phyloP scores from a whole-genome alignment of 2,329 filamentous ascomycete genomes.

The Fusarium protoensiforme region DNA sequence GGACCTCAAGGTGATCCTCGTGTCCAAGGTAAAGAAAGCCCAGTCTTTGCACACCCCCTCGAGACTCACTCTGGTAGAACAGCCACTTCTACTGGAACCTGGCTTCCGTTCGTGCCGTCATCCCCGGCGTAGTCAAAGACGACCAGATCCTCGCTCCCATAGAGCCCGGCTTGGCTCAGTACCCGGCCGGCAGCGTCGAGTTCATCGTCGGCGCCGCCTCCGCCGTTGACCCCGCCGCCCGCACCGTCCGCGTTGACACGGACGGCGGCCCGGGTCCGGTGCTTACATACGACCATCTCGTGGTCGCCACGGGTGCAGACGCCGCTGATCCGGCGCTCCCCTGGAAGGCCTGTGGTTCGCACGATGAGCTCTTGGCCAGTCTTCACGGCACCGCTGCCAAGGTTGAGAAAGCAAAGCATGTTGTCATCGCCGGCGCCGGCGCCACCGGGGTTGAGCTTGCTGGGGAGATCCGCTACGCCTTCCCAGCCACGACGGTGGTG shows the following conservation, averaged over 20 bases:
- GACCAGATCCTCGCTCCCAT: conserved; percentile 63
- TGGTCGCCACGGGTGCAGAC: conserved; percentile 66
- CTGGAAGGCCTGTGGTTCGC: conserved; percentile 63
- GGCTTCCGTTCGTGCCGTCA: conserved; percentile 65
- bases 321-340: conserved; percentile 54
- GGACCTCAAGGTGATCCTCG: conserved; percentile 64
- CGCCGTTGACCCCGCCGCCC: conserved; percentile 51
- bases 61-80: conserved; percentile 50
- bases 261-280: conserved; percentile 22
- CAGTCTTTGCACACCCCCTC: background rate
- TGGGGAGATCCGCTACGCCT: conserved; percentile 65
- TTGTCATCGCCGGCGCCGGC: conserved; percentile 68
- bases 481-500: conserved; percentile 60
- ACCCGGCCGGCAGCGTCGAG: conserved; percentile 61
- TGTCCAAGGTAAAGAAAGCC: conserved; percentile 59
- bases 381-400: conserved; percentile 55
- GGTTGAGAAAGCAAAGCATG: conserved; percentile 59
- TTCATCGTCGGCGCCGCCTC: conserved; percentile 63
- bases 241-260: conserved; percentile 55
- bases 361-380: conserved; percentile 55
- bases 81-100: conserved; percentile 70
- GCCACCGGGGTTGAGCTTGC: conserved; percentile 66
- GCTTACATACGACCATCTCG: conserved; percentile 64
- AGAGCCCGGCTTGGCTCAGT: conserved; percentile 59
- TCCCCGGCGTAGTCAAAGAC: conserved; percentile 61